A percentile compares a stretch with the other conserved stretches of the same genome.
Evolutionary conservation across 345 rosid genomes (phyloP).

Genomic region (Eucalyptus coolabah): DNA sequence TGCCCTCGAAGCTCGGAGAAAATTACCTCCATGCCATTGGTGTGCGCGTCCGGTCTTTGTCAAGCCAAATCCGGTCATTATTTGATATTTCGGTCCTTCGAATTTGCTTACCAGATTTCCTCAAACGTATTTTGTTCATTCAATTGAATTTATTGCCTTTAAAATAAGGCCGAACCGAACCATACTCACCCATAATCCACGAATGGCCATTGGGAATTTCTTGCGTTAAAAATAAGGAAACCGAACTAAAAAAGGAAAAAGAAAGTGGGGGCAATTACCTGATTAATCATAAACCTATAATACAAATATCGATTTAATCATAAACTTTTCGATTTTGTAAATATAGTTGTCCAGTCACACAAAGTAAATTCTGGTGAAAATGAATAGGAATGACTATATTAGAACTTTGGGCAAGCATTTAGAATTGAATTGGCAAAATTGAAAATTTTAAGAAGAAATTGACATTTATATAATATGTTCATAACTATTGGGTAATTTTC

Average conservation of each 20-base stretch:
- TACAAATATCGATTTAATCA: not conserved
- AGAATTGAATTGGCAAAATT: not conserved
- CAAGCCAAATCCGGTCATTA: not conserved
- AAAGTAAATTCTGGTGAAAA: not conserved
- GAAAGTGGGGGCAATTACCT: not conserved
- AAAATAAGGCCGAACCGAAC: not conserved
- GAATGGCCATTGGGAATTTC: not conserved
- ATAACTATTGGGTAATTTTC: not conserved
- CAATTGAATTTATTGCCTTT: not conserved
- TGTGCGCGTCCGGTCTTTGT: not conserved
- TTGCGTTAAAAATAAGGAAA: not conserved
- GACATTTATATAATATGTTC: not conserved
- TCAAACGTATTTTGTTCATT: not conserved
- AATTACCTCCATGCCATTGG: not conserved
- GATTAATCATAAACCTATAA: not conserved
- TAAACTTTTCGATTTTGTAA: not conserved
- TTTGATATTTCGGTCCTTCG: not conserved
- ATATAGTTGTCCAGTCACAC: not conserved
- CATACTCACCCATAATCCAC: not conserved
- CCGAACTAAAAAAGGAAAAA: not conserved
- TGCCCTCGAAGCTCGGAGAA: not conserved
- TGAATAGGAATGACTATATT: not conserved
- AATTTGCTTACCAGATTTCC: not conserved
- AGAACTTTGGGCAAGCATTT: not conserved
- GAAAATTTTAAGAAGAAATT: accelerated